Evolutionary conservation across 176 grass and related monocot genomes (phyloP), one percentile per base, ranked within the genome.

Genomic region (Oryza australiensis): DNA sequence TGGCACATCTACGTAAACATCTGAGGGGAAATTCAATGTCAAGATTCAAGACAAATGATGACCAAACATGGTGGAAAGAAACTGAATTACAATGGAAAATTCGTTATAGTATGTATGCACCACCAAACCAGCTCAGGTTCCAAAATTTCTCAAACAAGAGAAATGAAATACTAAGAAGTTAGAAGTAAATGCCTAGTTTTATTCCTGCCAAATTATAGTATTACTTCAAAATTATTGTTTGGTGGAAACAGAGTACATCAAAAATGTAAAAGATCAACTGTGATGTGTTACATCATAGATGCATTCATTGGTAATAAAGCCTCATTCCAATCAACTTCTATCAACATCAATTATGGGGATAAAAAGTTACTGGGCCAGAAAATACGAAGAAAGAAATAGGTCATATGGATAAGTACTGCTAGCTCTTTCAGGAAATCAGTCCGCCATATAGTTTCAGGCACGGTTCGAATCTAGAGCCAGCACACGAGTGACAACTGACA

Each of bases 1-100:
- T 4, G 93, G 91, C 32, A 94, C 96, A 75, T 99, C 93, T 81
- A 99, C 92, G 65, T 99, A 99, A 62, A 92, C 97, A 95, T 96
- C 93, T 99, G 91, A 66, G 57, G 85, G 64, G 24, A 86, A 55
- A 66, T 64, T 18, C 76, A 85, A 30, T 69, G 59, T 76, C 28
- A 83, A 68, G 22, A 66, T 6, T 55, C 22, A 42, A 28, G 20
- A 60, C 2, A 24, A 23, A 8, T 23, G 16, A 40, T 20, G 45
- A 12, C 12, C 15, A 55, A 83, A 62, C 32, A 24, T 67, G 34
- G 18, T 49, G 12, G 45, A 74, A 51, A 70, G 73, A 9, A 51
- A 28, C 37, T 40, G 7, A 76, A 85, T 66, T 27, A 34, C 41
- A 65, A 85, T n/a, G 4, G 48, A 16, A 74, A 76, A 65, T 7